Conservation (phyloP, 2,329 filamentous ascomycete species). For the Fusarium sp. region DNA sequence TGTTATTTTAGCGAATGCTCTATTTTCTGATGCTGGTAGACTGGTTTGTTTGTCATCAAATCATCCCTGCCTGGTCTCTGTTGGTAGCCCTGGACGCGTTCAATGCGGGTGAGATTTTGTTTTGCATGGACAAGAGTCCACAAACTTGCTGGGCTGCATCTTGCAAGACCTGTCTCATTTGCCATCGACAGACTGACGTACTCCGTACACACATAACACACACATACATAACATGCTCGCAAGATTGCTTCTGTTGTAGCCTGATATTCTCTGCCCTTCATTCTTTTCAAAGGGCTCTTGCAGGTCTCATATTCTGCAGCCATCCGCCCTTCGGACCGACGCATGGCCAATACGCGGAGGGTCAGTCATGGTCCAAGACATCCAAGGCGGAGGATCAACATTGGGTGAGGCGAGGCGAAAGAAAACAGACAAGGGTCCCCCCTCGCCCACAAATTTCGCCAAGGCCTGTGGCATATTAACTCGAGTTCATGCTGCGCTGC, state of each 20-base stretch:
- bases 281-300: not conserved
- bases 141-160: conserved; percentile 3
- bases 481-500: conserved; percentile 21
- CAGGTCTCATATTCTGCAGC: conserved; percentile 6
- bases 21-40: conserved; percentile 1
- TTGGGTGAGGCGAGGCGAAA: conserved; percentile 13
- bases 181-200: not conserved
- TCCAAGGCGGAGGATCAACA: not conserved
- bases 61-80: not conserved
- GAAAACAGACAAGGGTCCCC: conserved; percentile 6
- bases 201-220: not conserved
- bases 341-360: not conserved
- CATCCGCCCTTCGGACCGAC: not conserved
- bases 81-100: not conserved
- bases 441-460: conserved; percentile 12
- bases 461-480: conserved; percentile 23
- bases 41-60: conserved; percentile 6
- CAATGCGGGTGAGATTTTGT: conserved; percentile 29
- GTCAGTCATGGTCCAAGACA: not conserved
- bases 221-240: not conserved
- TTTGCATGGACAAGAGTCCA: not conserved
- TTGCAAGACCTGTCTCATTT: conserved; percentile 4
- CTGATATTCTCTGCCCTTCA: conserved; percentile 1
- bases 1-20: not conserved
- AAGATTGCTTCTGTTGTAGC: not conserved